These are phyloP conservation scores for Tephrocybe sp. DNA, from an alignment of 768 basidiomycete genomes.

Conservation along the genomic window DNA sequence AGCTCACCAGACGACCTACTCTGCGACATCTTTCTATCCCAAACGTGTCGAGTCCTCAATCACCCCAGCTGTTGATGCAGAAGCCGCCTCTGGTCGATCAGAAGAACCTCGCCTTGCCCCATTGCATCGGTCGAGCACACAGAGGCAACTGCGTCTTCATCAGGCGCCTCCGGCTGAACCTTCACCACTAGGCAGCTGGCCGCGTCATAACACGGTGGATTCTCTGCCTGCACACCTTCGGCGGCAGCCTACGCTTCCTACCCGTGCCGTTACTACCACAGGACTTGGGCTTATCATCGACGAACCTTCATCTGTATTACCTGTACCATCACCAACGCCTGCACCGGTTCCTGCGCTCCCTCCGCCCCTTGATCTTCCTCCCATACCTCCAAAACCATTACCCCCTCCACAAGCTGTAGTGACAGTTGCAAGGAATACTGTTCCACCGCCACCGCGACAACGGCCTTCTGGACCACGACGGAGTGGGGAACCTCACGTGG, in stretches of 20 bases:
- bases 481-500: conserved; percentile 11
- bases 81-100: neutral
- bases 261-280: neutral
- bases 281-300: neutral
- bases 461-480: conserved; percentile 36
- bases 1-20: conserved; percentile 8
- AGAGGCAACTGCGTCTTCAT: conserved; percentile 18
- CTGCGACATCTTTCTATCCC: conserved; percentile 30
- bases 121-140: conserved; percentile 11
- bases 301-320: neutral
- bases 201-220: conserved; percentile 37
- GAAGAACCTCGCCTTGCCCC: neutral
- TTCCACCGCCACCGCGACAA: conserved; percentile 19
- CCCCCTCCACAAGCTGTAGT: neutral
- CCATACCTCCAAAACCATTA: neutral
- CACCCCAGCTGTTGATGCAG: conserved; percentile 2
- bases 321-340: neutral
- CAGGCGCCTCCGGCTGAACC: conserved; percentile 29
- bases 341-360: neutral
- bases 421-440: neutral
- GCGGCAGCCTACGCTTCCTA: conserved; percentile 19
- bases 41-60: conserved; percentile 22
- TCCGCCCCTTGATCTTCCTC: neutral
- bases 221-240: conserved; percentile 29
- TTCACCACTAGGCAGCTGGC: conserved; percentile 54